Conservation (phyloP, 345 rosid species). For the Clausena lansium region DNA sequence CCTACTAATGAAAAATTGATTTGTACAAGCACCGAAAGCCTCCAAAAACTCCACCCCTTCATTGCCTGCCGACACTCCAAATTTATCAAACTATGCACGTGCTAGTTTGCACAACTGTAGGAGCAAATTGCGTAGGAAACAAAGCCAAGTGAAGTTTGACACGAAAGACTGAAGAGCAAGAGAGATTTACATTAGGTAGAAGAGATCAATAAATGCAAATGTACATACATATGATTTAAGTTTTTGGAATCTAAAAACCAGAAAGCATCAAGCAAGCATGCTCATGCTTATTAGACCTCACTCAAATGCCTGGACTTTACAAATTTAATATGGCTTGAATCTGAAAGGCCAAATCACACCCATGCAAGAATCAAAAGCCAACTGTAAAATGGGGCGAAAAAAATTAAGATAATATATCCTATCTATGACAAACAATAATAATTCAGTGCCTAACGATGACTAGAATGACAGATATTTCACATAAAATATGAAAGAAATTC, state of each 20-base stretch:
- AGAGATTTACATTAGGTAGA: conserved; percentile 1
- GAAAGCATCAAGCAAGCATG: conserved; percentile 12
- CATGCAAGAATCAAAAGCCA: conserved; percentile 28
- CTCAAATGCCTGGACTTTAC: conserved; percentile 31
- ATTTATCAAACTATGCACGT: conserved; percentile 1
- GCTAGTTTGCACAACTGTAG: not conserved
- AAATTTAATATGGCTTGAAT: conserved; percentile 30
- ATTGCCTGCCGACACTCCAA: conserved; percentile 27
- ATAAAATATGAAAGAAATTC: conserved; percentile 7
- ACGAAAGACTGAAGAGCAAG: not conserved
- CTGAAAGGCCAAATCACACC: conserved; percentile 34
- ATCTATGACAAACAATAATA: conserved; percentile 31
- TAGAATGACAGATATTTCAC: conserved; percentile 10
- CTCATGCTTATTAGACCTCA: conserved; percentile 16
- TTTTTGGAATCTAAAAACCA: not conserved
- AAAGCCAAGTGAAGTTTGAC: not conserved
- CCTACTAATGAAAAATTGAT: not conserved
- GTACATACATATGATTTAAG: conserved; percentile 7
- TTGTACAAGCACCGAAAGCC: not conserved
- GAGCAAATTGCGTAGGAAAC: not conserved
- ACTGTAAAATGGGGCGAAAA: not conserved
- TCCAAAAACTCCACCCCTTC: not conserved
- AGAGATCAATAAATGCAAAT: conserved; percentile 7
- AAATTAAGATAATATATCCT: conserved; percentile 18
- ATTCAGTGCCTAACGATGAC: conserved; percentile 25